Conservation (phyloP, 768 basidiomycete genomes). For the Leccinum broughii region DNA sequence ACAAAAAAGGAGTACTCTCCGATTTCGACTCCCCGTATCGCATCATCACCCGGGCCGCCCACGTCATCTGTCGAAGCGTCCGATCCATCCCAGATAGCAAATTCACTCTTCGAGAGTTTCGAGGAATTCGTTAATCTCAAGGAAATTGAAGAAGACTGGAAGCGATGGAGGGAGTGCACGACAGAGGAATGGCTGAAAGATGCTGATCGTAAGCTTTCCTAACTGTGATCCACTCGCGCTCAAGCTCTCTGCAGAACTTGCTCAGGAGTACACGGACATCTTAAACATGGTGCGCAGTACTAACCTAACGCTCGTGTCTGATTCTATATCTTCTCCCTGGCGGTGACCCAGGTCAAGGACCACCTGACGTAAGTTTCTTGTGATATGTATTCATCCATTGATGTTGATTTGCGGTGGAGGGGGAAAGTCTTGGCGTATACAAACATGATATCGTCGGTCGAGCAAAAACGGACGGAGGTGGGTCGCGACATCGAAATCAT, state of each 20-base stretch:
- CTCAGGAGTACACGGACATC: constrained; percentile 18
- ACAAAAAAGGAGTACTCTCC: constrained; percentile 21
- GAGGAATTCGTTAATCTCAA: constrained; percentile 21
- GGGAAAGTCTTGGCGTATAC: constrained; percentile 23
- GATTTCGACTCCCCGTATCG: constrained; percentile 24
- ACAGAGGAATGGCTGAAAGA: constrained; percentile 34
- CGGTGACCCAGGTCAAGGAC: constrained; percentile 27
- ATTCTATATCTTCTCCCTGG: not conserved
- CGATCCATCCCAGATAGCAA: constrained; percentile 14
- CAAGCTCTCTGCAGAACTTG: constrained; percentile 19
- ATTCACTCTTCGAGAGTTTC: constrained; percentile 22
- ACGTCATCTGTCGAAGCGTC: not conserved
- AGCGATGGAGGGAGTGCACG: constrained; percentile 30
- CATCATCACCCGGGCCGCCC: constrained; percentile 16
- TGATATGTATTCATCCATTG: not conserved
- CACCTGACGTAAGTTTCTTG: constrained; percentile 24
- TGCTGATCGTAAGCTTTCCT: constrained; percentile 25
- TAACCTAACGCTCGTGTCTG: constrained; percentile 1
- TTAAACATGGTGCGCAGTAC: constrained; percentile 22
- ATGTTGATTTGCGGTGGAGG: constrained; percentile 17
- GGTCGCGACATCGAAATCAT: constrained; percentile 20
- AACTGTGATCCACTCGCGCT: not conserved
- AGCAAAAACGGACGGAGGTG: constrained; percentile 22
- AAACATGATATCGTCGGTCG: constrained; percentile 23
- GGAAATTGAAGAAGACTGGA: constrained; percentile 25